These are phyloP conservation scores for Backusella sp. DNA, from an alignment of 192 early-diverging fungal genomes.

Conservation along the genomic window DNA sequence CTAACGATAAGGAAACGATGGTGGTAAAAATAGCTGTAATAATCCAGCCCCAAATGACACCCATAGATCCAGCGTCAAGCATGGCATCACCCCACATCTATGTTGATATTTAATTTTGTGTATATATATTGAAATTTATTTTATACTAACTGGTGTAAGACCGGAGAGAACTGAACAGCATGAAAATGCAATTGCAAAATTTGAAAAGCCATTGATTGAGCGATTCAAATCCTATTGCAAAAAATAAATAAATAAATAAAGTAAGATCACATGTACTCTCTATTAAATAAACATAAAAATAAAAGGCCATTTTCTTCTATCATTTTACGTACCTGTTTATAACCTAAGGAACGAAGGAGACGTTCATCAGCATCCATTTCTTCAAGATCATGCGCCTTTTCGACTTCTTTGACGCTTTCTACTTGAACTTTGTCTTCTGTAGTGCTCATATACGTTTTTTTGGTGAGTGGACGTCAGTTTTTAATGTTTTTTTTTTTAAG, in stretches of 20 bases:
- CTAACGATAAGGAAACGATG: conserved; percentile 44
- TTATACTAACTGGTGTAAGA: conserved; percentile 41
- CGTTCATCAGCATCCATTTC: conserved; percentile 30
- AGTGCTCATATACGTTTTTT: not conserved
- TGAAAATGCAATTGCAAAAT: conserved; percentile 56
- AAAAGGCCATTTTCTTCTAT: not conserved
- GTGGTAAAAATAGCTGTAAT: conserved; percentile 46
- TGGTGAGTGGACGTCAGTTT: not conserved
- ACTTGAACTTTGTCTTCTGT: conserved; percentile 7
- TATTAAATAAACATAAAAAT: not conserved
- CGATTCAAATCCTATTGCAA: conserved; percentile 46
- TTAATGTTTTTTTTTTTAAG: not conserved
- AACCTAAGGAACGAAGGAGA: conserved; percentile 26
- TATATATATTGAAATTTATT: not conserved
- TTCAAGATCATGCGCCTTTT: not conserved
- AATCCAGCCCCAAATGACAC: conserved; percentile 56
- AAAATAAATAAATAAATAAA: not conserved
- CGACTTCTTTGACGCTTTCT: conserved; percentile 4
- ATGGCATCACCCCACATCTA: conserved; percentile 47
- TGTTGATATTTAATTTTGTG: not conserved
- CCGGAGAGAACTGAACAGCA: conserved; percentile 53
- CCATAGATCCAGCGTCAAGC: conserved; percentile 46
- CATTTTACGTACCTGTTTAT: conserved; percentile 28
- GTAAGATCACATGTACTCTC: not conserved
- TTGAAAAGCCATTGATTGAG: conserved; percentile 46